Percentiles rank a stretch among this genome's conserved stretches.
These are phyloP conservation scores for Pseudocercospora macadamiae DNA, from an alignment of 2,329 filamentous ascomycete genomes.

Conservation along the genomic window DNA sequence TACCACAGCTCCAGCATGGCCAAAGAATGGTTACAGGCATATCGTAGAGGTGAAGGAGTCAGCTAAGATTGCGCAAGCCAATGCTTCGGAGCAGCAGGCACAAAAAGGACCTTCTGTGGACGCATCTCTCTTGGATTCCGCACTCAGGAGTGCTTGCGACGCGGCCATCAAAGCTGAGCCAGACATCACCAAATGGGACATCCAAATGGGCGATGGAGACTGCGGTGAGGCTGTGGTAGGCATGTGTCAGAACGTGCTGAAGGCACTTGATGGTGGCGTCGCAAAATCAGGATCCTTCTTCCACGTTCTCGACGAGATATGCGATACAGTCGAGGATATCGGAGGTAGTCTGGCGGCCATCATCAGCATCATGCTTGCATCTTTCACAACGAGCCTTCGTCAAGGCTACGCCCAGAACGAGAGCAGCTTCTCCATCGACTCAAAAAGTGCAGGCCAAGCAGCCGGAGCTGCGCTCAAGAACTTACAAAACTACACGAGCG, in stretches of 20 bases:
- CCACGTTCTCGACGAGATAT: constrained; percentile 39
- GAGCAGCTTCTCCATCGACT: constrained; percentile 28
- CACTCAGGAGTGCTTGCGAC: constrained; percentile 47
- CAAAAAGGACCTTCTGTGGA: constrained; percentile 35
- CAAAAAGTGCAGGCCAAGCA: constrained; percentile 31
- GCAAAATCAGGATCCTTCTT: constrained; percentile 36
- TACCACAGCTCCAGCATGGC: constrained; percentile 57
- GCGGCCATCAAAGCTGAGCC: constrained; percentile 62
- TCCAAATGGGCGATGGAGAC: constrained; percentile 66
- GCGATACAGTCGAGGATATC: constrained; percentile 40
- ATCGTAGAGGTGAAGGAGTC: constrained; percentile 17
- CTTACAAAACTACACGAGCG: constrained; percentile 44
- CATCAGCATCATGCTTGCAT: constrained; percentile 41
- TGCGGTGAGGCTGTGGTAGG: constrained; percentile 60
- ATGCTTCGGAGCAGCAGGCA: constrained; percentile 43
- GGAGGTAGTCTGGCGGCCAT: constrained; percentile 44
- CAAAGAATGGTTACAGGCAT: constrained; percentile 49
- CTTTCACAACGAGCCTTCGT: constrained; percentile 44
- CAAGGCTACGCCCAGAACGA: constrained; percentile 34
- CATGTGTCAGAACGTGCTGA: constrained; percentile 41
- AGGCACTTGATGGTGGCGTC: constrained; percentile 36
- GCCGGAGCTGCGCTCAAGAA: constrained; percentile 47
- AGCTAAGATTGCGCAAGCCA: constrained; percentile 31
- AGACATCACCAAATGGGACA: constrained; percentile 65
- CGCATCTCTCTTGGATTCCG: constrained; percentile 39